Conservation (phyloP, 148 eudicot species). For the Camellia japonica region DNA sequence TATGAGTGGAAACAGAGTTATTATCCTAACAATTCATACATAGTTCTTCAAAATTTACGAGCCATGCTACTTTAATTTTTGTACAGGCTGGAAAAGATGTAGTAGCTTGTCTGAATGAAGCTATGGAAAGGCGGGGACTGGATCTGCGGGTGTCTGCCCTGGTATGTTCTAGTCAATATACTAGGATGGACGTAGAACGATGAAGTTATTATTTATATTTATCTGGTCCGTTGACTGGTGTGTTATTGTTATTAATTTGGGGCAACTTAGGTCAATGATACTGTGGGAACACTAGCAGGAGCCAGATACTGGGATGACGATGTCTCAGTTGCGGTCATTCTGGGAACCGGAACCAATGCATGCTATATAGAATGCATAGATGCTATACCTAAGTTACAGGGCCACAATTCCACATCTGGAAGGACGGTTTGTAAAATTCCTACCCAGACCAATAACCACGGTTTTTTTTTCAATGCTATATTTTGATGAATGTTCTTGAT, state of each 20-base stretch:
- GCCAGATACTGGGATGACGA: slow-evolving; percentile 80
- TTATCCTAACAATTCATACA: background rate
- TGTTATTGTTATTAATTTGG: slow-evolving; percentile 17
- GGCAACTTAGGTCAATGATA: slow-evolving; percentile 56
- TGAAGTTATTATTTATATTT: background rate
- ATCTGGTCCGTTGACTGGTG: background rate
- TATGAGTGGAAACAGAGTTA: background rate
- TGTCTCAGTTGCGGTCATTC: slow-evolving; percentile 71
- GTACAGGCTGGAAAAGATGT: slow-evolving; percentile 68
- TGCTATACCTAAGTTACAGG: slow-evolving; percentile 55
- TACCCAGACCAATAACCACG: background rate
- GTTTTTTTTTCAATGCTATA: background rate
- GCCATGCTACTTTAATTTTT: background rate
- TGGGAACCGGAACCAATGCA: slow-evolving; percentile 89
- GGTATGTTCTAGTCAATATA: slow-evolving; percentile 35
- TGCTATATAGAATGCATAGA: slow-evolving; percentile 63
- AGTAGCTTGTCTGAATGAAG: slow-evolving; percentile 67
- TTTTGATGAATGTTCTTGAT: slow-evolving; percentile 5
- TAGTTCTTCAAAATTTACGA: no score
- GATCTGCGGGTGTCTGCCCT: slow-evolving; percentile 69
- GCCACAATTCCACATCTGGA: slow-evolving; percentile 35
- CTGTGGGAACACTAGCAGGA: slow-evolving; percentile 70
- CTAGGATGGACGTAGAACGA: background rate
- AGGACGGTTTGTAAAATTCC: slow-evolving; percentile 38
- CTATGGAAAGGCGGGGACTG: slow-evolving; percentile 61